Percentiles rank a stretch among this genome's conserved stretches.
These are phyloP conservation scores for Raphidocelis subcapitata DNA, from an alignment of 139 green algal species.

Conservation along the genomic window DNA sequence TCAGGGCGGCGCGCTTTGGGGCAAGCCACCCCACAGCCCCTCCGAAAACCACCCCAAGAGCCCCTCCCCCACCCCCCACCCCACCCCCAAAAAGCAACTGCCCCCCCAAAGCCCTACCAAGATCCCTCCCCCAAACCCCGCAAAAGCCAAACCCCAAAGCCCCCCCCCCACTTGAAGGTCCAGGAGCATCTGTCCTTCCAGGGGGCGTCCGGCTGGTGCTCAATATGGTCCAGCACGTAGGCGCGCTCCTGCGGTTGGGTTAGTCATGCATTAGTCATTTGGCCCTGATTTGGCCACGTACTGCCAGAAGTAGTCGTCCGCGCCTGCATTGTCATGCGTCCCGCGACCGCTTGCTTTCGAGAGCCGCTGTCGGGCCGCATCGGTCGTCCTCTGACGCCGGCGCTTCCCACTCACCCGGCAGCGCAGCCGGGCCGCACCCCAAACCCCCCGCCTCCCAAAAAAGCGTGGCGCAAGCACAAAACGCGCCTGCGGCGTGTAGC, in stretches of 20 bases:
- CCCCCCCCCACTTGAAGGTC: too few species aligned
- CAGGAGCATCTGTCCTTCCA: slow-evolving; percentile 80
- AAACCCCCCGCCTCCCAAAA: not conserved
- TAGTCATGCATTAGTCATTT: not conserved
- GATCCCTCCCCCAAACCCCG: too few species aligned
- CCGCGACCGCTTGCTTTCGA: not conserved
- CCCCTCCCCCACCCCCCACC: too few species aligned
- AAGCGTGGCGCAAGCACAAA: not conserved
- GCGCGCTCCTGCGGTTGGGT: slow-evolving; percentile 54
- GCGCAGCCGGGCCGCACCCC: too few species aligned
- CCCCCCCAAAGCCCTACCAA: too few species aligned
- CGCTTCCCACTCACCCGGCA: not conserved
- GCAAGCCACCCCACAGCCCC: too few species aligned
- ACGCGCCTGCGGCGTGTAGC: slow-evolving; percentile 33
- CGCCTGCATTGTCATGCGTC: not conserved
- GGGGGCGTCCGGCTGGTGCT: slow-evolving; percentile 54
- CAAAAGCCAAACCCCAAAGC: too few species aligned
- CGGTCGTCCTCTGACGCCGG: not conserved
- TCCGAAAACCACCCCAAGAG: too few species aligned
- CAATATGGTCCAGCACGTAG: slow-evolving; percentile 63
- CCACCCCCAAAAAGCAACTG: too few species aligned
- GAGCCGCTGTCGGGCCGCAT: not conserved
- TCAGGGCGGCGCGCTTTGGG: too few species aligned
- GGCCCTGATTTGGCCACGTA: not conserved
- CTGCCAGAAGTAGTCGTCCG: not conserved